Base-by-base conservation (phyloP, 2,329 filamentous ascomycete genomes). In the Xylariaceae sp. region DNA sequence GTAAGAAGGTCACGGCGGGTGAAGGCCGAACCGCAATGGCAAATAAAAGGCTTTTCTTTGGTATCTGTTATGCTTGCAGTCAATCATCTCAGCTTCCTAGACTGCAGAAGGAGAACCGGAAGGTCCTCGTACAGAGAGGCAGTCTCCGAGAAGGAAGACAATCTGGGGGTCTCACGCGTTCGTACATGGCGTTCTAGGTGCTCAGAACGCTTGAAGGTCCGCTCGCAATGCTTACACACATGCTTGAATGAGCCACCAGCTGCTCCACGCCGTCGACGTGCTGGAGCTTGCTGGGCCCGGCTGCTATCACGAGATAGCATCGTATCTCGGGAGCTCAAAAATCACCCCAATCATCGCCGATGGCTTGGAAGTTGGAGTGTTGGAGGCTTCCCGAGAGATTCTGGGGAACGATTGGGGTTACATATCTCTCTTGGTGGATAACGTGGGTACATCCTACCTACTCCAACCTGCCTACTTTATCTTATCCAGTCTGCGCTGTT, bases 11-110 rank as follows among this genome's bases (percentile, higher is more conserved):
- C 38, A 19, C 38, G 38, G 32, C 38, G 38, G 17, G 38, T 40
- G 31, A 40, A 40, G 9, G 38, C 19, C 6, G 38, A 30, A 4
- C 38, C 38, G 19, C 31, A 34, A 15, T 28, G 19, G 19, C 38
- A 40, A 12, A 34, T 19, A 13, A 40, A 40, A 9, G 38, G 38
- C 38, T 40, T 40, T 31, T 40, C 38, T 16, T 40, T 40, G 19
- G 38, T 34, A 34, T 40, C 29, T 40, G 8, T 11, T 11, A 11
- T 26, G 11, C 22, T 26, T 11, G 6, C 22, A 11, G 13, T 32
- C 30, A 15, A 11, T 40, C n/a, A 22, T 26, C 22, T 11, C 22
- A 26, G 22, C 22, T 26, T 6, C 22, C 22, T 11, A 26, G 11
- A 26, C 22, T 26, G n/a, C n/a, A n/a, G n/a, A n/a, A n/a, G n/a